Base-by-base conservation (phyloP, 805 yeast genomes). In the Saccharomyces eubayanus region DNA sequence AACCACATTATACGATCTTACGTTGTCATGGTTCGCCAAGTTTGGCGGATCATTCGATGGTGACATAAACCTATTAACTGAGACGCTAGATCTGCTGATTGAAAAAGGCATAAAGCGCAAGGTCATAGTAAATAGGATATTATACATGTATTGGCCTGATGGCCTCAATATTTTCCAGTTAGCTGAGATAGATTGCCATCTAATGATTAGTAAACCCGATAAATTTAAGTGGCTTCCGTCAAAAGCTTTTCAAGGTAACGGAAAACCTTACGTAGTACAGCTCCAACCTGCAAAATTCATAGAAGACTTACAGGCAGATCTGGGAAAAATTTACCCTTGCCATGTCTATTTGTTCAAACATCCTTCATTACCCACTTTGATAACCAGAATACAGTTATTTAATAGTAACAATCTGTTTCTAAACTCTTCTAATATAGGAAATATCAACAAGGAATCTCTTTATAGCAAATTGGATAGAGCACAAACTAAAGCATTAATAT, bases 101-200 rank as follows among this genome's bases (percentile, higher is more conserved):
- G 52, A 51, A 21, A 51, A 55, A 20, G 58, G 55, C n/a, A 53
- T 54, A 5, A 57, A 51, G 28, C 55, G 64, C 41, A 52, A 49
- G 3, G 51, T 53, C 3, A 16, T 62, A 5, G 59, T 60, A 2
- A 53, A 49, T 11, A 53, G 51, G 31, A 55, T 65, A 43, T 30
- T 63, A 29, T 31, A 48, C 5, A 53, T 56, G 48, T 64, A 57
- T 51, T 66, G 65, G 65, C 65, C 62, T 1, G 49, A 55, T 3
- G 71, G 71, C 4, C 48, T 66, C 21, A 62, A 56, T 47, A 29
- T 66, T 11, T 58, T 82, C 16, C 95, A 87, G 63, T 63, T 83
- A 45, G 84, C 94, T 0, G 89, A 85, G 55, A 69, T 86, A 5
- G 94, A 87, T 59, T 79, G 85, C 51, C 87, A 84, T 59, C 62